Conservation (phyloP, 495 filamentous ascomycete species). For the Letharia columbiana region DNA sequence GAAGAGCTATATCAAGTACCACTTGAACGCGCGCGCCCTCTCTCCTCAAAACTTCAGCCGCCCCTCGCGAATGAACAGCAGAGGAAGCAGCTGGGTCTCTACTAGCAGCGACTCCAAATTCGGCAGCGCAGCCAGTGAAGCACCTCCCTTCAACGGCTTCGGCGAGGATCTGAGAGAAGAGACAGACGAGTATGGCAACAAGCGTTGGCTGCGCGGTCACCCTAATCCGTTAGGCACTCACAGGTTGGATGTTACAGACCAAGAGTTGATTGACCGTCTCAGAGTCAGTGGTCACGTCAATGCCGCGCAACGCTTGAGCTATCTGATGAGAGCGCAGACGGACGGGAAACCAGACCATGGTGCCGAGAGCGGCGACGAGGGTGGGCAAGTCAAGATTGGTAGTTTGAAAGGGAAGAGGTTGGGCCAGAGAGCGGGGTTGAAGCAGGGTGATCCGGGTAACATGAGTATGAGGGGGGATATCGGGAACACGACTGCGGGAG, state of each 20-base stretch:
- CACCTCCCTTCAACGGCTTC: not conserved
- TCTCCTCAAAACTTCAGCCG: slow-evolving; percentile 9
- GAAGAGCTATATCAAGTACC: not conserved
- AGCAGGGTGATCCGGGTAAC: slow-evolving; percentile 88
- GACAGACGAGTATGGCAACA: slow-evolving; percentile 12
- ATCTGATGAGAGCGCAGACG: slow-evolving; percentile 10
- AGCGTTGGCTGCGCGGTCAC: slow-evolving; percentile 6
- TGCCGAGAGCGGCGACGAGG: slow-evolving; percentile 2
- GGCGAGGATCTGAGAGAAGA: slow-evolving; percentile 10
- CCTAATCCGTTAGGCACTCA: slow-evolving; percentile 12
- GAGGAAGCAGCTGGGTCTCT: slow-evolving; percentile 7
- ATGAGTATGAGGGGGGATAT: slow-evolving; percentile 31
- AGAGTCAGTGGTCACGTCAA: slow-evolving; percentile 5
- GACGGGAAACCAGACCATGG: not conserved
- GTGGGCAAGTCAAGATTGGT: slow-evolving; percentile 40
- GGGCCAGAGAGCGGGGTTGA: slow-evolving; percentile 32
- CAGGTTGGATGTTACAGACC: slow-evolving; percentile 11
- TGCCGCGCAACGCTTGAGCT: slow-evolving; percentile 15
- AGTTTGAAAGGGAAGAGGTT: slow-evolving; percentile 54
- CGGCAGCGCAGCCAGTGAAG: slow-evolving; percentile 13
- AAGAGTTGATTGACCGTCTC: slow-evolving; percentile 14
- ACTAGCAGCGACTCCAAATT: slow-evolving; percentile 13
- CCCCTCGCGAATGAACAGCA: slow-evolving; percentile 11
- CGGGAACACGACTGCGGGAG: not conserved
- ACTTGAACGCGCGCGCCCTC: slow-evolving; percentile 6